Conservation (phyloP, 177 flowering plant genomes). For the Tripterygium wilfordii region DNA sequence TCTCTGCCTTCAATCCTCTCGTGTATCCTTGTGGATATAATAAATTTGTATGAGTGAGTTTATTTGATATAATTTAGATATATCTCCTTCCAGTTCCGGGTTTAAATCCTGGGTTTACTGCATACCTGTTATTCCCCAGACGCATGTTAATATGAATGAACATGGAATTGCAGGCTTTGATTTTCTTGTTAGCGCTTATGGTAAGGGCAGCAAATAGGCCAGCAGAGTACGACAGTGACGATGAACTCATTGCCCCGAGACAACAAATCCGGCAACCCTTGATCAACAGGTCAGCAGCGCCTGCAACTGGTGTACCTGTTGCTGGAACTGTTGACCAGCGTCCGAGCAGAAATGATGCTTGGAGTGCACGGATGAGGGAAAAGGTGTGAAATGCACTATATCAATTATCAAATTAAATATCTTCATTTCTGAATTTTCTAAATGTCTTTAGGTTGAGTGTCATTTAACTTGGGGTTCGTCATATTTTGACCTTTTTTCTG, state of each 20-base stretch:
- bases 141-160: conserved; percentile 1
- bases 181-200: conserved; percentile 71
- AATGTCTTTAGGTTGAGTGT: too few species aligned
- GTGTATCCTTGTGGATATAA: too few species aligned
- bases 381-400: conserved; percentile 44
- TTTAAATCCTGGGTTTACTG: too few species aligned
- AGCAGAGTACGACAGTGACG: conserved; percentile 90
- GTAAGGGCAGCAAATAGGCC: conserved; percentile 85
- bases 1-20: too few species aligned
- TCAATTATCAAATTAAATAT: too few species aligned
- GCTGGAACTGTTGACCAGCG: conserved; percentile 70
- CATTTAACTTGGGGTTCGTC: too few species aligned
- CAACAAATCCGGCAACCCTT: conserved; percentile 70
- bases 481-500: too few species aligned
- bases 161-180: conserved; percentile 58
- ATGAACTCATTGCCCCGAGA: conserved; percentile 67
- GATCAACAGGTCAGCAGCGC: conserved; percentile 57
- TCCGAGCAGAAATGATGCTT: conserved; percentile 81
- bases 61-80: too few species aligned
- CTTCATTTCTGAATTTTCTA: too few species aligned
- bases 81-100: too few species aligned
- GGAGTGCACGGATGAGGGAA: conserved; percentile 97
- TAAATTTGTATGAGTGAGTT: too few species aligned
- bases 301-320: conserved; percentile 77
- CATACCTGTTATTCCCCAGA: too few species aligned